These are phyloP conservation scores for Aspergillus olivimuriae DNA, from an alignment of 495 filamentous ascomycete genomes.

Conservation along the genomic window DNA sequence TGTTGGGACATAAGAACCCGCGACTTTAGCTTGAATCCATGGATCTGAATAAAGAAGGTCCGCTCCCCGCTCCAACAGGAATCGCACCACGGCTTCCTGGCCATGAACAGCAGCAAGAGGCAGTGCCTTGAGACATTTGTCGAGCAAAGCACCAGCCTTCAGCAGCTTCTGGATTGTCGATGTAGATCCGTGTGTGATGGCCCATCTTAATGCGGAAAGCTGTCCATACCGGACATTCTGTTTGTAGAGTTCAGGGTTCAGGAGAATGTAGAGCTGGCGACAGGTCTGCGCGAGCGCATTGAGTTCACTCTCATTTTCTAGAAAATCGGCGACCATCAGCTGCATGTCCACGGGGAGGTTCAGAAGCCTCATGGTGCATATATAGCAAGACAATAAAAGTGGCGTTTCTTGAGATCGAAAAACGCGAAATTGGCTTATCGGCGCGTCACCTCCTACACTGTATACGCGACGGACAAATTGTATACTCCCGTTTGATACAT, in stretches of 20 bases:
- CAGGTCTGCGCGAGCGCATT: background rate
- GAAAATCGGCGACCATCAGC: background rate
- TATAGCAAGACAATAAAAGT: too few species aligned
- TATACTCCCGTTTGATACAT: too few species aligned
- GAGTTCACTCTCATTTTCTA: background rate
- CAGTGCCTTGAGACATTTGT: background rate
- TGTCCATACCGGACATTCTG: background rate
- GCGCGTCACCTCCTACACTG: too few species aligned
- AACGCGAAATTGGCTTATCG: too few species aligned
- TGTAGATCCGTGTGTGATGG: background rate
- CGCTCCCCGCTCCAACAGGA: background rate
- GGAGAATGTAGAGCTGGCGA: background rate
- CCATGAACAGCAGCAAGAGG: background rate
- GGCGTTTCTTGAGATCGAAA: too few species aligned
- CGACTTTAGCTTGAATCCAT: too few species aligned
- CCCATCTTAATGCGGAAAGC: background rate
- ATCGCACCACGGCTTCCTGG: background rate
- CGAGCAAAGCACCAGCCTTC: background rate
- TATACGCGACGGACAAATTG: too few species aligned
- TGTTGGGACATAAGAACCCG: too few species aligned
- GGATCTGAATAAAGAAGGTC: too few species aligned
- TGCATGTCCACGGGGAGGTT: slow-evolving; percentile 8
- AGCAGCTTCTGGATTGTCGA: background rate
- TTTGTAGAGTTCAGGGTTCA: background rate
- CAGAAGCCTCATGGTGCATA: too few species aligned